Percentiles rank a stretch among this genome's conserved stretches.
Evolutionary conservation across 2,329 filamentous ascomycete genomes (phyloP).

Genomic region (Beauveria australis): DNA sequence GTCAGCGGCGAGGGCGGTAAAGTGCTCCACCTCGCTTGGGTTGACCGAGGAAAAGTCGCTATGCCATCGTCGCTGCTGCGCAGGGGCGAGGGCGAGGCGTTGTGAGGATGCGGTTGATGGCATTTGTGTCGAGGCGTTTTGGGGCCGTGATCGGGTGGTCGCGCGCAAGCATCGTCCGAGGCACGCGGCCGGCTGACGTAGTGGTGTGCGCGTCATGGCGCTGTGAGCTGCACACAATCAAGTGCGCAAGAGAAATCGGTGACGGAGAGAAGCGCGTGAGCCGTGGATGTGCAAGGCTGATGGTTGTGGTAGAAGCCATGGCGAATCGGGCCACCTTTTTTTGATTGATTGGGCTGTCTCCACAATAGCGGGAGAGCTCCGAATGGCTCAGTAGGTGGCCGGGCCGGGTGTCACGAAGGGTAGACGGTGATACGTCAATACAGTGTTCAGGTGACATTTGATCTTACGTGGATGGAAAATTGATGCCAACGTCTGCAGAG

Average conservation of each 20-base stretch:
- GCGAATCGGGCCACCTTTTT: background rate
- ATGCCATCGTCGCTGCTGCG: slow-evolving; percentile 5
- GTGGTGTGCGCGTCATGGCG: background rate
- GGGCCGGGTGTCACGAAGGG: background rate
- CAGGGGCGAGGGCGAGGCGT: background rate
- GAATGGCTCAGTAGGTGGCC: background rate
- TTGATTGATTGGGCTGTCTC: background rate
- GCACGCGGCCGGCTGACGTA: background rate
- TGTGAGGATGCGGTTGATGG: background rate
- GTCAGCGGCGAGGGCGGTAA: slow-evolving; percentile 81
- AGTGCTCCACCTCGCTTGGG: slow-evolving; percentile 83
- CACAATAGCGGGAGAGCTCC: background rate
- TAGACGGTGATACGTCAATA: background rate
- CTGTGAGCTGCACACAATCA: background rate
- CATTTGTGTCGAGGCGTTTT: background rate
- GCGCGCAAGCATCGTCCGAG: background rate
- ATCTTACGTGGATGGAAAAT: too few species aligned
- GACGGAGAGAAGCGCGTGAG: background rate
- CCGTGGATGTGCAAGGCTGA: background rate
- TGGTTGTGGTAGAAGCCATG: background rate
- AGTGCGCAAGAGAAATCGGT: background rate
- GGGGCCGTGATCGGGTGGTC: background rate
- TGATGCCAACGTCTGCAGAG: background rate
- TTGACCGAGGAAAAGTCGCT: slow-evolving; percentile 63
- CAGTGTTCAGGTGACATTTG: too few species aligned